Base-by-base conservation (phyloP, 225 moss, liverwort and hornwort species). In the Asterella californica region DNA sequence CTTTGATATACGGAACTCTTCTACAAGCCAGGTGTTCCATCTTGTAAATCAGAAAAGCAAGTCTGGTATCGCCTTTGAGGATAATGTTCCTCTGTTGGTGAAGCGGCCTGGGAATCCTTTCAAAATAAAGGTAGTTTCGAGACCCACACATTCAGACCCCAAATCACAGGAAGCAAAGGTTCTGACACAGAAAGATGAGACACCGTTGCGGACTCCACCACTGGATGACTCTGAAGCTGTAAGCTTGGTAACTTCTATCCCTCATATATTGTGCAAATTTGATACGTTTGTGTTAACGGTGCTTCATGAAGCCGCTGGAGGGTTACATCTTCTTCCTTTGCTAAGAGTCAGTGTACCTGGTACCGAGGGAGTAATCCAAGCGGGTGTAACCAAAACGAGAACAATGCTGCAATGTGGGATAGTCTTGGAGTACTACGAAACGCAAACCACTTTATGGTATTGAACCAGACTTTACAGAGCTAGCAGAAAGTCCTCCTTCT, bases 1-100 rank as follows among this genome's bases (percentile, higher is more conserved):
- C 27, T 87, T 99, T 76, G 93, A 90, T 65, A 78, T 91, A 81
- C 84, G 87, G 55, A 84, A 70, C 22, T 70, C 83, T 9, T 83
- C 75, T 25, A 83, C 84, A 29, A 91, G 87, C 65, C 84, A 88
- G 70, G 76, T 90, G 77, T 89, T 93, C 77, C 91, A 94, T 83
- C 84, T 99, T 82, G 84, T 99, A 45, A 99, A 99, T 81, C 90
- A 93, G 81, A 99, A 99, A 85, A 90, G 89, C 81, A 94, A 92
- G 83, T 88, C 83, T 72, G 92, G 92, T 30, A 82, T 99, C 47
- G 91, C 94, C 0, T 91, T 99, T 50, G 76, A 91, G 71, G 94
- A 94, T 60, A 92, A 92, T 53, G 90, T 88, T 21, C 93, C 97
- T 15, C 89, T 95, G 76, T 62, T 95, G 79, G 95, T 99, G 18